phyloP scores from a whole-genome alignment of 2,329 filamentous ascomycete species.

The Aspergillus luchuensis region DNA sequence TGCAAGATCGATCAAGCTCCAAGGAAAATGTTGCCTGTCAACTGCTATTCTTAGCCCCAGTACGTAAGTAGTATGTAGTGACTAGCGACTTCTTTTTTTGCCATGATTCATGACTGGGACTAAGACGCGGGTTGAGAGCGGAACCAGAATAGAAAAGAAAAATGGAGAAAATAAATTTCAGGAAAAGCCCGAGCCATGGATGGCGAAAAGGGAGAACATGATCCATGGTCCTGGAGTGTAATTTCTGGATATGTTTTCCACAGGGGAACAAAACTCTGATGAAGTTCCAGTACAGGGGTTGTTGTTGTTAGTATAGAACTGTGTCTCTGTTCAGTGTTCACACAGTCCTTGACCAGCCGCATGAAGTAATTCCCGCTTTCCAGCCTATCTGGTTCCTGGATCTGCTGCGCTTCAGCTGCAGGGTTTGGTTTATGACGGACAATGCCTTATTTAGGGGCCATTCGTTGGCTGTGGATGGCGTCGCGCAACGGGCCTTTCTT shows the following conservation, averaged over 20 bases:
- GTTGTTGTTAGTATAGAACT: too few relatives aligned
- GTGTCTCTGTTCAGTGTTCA: too few relatives aligned
- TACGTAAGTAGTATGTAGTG: neutral
- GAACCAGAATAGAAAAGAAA: slow-evolving; percentile 10
- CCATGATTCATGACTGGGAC: neutral
- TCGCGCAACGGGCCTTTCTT: neutral
- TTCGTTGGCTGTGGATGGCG: neutral
- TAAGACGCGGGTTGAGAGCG: neutral
- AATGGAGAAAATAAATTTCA: neutral
- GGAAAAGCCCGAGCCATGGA: neutral
- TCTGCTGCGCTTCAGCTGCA: slow-evolving; percentile 1
- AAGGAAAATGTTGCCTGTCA: slow-evolving; percentile 6
- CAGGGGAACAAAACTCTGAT: neutral
- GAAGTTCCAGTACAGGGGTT: too few relatives aligned
- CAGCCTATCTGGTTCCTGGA: slow-evolving; percentile 6
- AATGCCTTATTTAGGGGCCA: neutral
- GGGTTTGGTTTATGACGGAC: slow-evolving; percentile 1
- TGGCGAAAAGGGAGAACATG: neutral
- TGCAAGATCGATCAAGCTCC: neutral
- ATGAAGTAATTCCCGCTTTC: slow-evolving; percentile 1
- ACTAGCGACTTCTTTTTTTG: neutral
- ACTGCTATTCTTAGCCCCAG: neutral
- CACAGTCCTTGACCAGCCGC: neutral
- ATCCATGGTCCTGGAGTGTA: neutral
- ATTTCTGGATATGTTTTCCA: neutral